Evolutionary conservation across 352 stramenopile species (phyloP), one percentile per base, ranked within the genome.

Genomic region (Globisporangium nagaii): DNA sequence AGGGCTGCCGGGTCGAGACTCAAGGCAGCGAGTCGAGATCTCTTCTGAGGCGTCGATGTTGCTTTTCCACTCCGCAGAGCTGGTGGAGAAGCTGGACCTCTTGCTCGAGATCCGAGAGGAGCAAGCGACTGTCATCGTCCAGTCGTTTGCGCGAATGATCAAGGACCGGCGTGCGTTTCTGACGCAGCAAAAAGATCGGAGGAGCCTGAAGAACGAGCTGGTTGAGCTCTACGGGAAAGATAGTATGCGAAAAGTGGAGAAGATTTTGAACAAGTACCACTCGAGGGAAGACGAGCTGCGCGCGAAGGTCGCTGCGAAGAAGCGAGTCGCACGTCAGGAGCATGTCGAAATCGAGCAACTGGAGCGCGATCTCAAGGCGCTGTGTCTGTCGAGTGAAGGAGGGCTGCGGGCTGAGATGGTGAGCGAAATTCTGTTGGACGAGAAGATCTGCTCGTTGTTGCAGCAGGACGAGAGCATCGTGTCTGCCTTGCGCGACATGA

Each of bases 401-500:
- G 72, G 67, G 0, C 50, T 82, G 42, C 65, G 72, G 25, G 50
- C 62, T 4, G 56, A 72, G 30, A 63, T 69, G 7, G 68, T 87
- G 31, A 76, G 85, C 15, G 63, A 75, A 19, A 68, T 89, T 36
- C 60, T 89, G 20, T 54, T 68, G 10, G 65, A 89, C 27, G 50
- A 58, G 17, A 57, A 55, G 7, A 77, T 89, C 47, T 75, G 76
- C 4, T 30, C 46, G 10, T 30, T 75, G 27, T 37, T 84, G 8
- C 59, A 73, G 36, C 57, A 64, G 20, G 69, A 83, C 28, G 69
- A 75, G 25, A 64, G 68, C 19, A 69, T 89, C 28, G 66, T 87
- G 1, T 34, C 63, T 15, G 79, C 79, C 19, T 50, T 89, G 32
- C 68, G 79, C 22, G 79, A 89, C 37, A 85, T 89, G 72, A 86